phyloP scores from a whole-genome alignment of 306 rosid genomes.

The Trifolium pratense region DNA sequence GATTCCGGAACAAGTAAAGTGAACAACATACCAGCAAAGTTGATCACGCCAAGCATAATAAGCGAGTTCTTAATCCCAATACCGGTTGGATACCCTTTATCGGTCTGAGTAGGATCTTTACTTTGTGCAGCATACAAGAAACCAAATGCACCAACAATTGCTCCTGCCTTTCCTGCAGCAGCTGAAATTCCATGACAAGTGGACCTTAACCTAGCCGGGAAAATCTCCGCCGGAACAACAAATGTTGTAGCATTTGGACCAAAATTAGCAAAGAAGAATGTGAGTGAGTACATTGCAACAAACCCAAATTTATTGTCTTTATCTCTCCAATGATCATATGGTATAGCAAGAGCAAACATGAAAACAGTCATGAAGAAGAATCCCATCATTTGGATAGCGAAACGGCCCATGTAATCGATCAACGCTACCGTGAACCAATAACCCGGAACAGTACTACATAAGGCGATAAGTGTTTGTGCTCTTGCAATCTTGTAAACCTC shows the following conservation, averaged over 20 bases:
- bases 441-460: slow-evolving; percentile 81
- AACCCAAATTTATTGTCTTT: slow-evolving; percentile 56
- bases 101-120: slow-evolving; percentile 42
- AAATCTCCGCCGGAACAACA: slow-evolving; percentile 82
- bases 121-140: slow-evolving; percentile 75
- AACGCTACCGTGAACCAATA: slow-evolving; percentile 79
- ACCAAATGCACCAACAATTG: slow-evolving; percentile 81
- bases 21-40: slow-evolving; percentile 55
- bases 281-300: slow-evolving; percentile 61
- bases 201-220: slow-evolving; percentile 80
- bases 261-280: slow-evolving; percentile 83
- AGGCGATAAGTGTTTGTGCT: slow-evolving; percentile 77
- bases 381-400: slow-evolving; percentile 74
- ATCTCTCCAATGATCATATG: slow-evolving; percentile 74
- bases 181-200: slow-evolving; percentile 91
- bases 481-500: slow-evolving; percentile 68
- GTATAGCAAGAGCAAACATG: slow-evolving; percentile 83
- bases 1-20: slow-evolving; percentile 81
- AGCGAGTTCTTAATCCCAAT: slow-evolving; percentile 75
- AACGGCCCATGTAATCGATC: slow-evolving; percentile 70
- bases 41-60: slow-evolving; percentile 66
- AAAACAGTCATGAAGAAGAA: slow-evolving; percentile 89
- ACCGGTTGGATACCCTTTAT: slow-evolving; percentile 68
- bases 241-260: slow-evolving; percentile 89
- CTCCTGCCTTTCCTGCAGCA: slow-evolving; percentile 89